Evolutionary conservation across 2,329 filamentous ascomycete genomes (phyloP).

Genomic region (Achaetomium macrosporum): DNA sequence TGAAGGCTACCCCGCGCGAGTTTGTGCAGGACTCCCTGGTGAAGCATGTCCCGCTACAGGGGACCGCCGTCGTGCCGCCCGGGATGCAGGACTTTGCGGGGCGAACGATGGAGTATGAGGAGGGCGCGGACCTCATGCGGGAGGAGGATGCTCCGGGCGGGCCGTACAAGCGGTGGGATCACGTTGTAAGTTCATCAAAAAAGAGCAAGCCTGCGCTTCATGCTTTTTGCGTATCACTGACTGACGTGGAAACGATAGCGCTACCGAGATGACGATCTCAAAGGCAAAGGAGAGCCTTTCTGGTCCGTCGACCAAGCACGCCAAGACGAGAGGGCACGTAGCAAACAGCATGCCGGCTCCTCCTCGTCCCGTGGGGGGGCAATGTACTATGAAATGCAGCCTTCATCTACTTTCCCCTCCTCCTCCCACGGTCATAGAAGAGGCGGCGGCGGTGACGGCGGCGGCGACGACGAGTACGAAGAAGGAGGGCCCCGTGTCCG

Average conservation of each 20-base stretch:
- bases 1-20: constrained; percentile 74
- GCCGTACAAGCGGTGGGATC: constrained; percentile 72
- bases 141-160: constrained; percentile 62
- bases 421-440: not conserved
- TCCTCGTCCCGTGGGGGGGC: constrained; percentile 23
- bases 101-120: constrained; percentile 68
- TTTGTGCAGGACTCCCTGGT: constrained; percentile 68
- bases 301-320: constrained; percentile 64
- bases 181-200: constrained; percentile 51
- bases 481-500: constrained; percentile 28
- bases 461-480: constrained; percentile 13
- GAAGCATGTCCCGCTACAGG: constrained; percentile 73
- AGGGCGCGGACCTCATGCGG: constrained; percentile 81
- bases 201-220: not conserved
- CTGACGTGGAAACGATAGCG: constrained; percentile 34
- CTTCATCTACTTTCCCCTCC: constrained; percentile 13
- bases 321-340: constrained; percentile 49
- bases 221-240: too few relatives aligned
- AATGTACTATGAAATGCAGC: constrained; percentile 49
- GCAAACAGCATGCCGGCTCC: constrained; percentile 23
- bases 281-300: constrained; percentile 75
- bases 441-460: not conserved
- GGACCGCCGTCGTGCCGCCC: constrained; percentile 69
- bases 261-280: constrained; percentile 71
- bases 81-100: constrained; percentile 65